phyloP scores from a whole-genome alignment of 2,329 filamentous ascomycete genomes.

The Daldinia sp. region DNA sequence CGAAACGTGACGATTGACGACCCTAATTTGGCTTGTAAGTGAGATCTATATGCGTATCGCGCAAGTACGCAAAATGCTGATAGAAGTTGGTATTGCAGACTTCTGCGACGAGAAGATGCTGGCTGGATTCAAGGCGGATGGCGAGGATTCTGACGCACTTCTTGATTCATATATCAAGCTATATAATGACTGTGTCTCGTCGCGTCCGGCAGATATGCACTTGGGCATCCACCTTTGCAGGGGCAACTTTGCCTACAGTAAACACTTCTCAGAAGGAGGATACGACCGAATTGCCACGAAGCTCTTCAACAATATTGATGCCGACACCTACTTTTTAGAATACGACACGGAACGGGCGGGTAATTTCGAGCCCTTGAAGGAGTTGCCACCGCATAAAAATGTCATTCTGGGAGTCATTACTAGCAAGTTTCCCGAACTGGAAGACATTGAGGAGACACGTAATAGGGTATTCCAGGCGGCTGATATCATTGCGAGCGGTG shows the following conservation, averaged over 20 bases:
- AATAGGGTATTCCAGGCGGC: constrained; percentile 70
- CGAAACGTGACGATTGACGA: constrained; percentile 76
- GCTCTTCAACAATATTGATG: constrained; percentile 72
- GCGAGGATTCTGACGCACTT: constrained; percentile 74
- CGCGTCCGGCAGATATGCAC: constrained; percentile 76
- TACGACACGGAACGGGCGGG: constrained; percentile 75
- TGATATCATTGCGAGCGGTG: constrained; percentile 76
- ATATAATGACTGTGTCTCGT: constrained; percentile 78
- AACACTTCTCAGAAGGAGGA: constrained; percentile 75
- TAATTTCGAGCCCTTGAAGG: constrained; percentile 73
- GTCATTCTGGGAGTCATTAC: constrained; percentile 74
- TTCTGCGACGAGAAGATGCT: constrained; percentile 82
- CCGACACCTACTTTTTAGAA: constrained; percentile 76
- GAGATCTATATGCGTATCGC: background rate
- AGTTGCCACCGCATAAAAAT: constrained; percentile 70
- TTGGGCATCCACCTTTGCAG: constrained; percentile 82
- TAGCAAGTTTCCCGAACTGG: constrained; percentile 72
- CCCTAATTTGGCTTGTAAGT: constrained; percentile 74
- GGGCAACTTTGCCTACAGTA: constrained; percentile 74
- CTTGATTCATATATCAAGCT: constrained; percentile 81
- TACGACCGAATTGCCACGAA: constrained; percentile 76
- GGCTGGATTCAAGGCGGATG: constrained; percentile 76
- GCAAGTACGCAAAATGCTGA: constrained; percentile 9
- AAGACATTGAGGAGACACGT: constrained; percentile 72
- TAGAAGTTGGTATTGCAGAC: constrained; percentile 58